Base-by-base conservation (phyloP, 345 rosid species). In the Anacardium occidentale region DNA sequence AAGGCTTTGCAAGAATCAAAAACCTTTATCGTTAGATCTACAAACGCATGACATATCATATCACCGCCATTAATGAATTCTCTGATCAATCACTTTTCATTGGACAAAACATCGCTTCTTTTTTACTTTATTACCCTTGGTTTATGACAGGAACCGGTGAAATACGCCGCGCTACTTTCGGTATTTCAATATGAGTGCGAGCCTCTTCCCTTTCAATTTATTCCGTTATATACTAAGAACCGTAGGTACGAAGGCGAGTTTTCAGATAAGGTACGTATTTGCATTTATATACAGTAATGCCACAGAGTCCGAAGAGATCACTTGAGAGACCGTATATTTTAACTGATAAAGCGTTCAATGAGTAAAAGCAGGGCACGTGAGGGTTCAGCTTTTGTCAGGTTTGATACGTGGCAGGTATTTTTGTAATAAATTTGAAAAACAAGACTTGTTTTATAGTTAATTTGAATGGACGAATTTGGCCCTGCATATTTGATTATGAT, bases 41-140 rank as follows among this genome's bases (percentile, higher is more conserved):
- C 15, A 11, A n/a, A n/a, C 45, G n/a, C 56, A 29, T 48, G 81
- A 56, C 65, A 26, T 52, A 29, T 69, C 45, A 40, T 59, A 56
- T 20, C 72, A n/a, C 68, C 21, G 62, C 74, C 73, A 62, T 73
- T 32, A 77, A 73, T 67, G 66, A 68, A 24, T 6, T 68, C 21
- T 47, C 64, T 70, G 75, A 65, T 63, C 71, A 25, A 10, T 69
- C 69, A 32, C 64, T 52, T 53, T 69, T 58, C 58, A 62, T 4
- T 2, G 59, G 59, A 64, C 59, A 15, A 37, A 53, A 29, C 59
- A 15, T 11, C 56, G 4, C 4, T 4, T 3, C 10, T 1, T 0
- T 20, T n/a, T 21, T 7, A 48, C 71, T 6, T 15, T 15, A 29
- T 17, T 47, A 22, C 58, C 70, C 76, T 45, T 10, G 3, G 40